Conservation (phyloP, 345 rosid species). For the Abelmoschus esculentus region DNA sequence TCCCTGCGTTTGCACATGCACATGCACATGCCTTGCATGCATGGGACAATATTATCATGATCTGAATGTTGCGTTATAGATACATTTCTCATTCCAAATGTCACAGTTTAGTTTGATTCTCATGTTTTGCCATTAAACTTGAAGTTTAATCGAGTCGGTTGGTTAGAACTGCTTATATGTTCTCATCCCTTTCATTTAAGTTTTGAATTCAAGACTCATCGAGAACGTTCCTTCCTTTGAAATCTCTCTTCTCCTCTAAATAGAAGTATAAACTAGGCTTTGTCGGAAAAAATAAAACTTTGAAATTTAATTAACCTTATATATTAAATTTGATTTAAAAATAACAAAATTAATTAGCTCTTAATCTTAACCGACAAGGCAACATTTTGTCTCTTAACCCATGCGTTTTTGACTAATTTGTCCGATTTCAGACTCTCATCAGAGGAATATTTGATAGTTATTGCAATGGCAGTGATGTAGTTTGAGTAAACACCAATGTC, state of each 20-base stretch:
- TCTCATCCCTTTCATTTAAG: too few relatives aligned
- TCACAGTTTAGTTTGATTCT: neutral
- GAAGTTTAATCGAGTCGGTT: too few relatives aligned
- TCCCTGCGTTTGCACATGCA: slow-evolving; percentile 14
- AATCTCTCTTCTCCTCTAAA: too few relatives aligned
- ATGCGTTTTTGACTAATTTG: slow-evolving; percentile 19
- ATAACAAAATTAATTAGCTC: neutral
- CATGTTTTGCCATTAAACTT: neutral
- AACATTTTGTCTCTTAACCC: slow-evolving; percentile 7
- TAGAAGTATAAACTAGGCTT: too few relatives aligned
- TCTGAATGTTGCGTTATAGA: neutral
- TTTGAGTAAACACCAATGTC: slow-evolving; percentile 20
- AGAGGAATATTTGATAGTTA: neutral
- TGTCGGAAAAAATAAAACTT: too few relatives aligned
- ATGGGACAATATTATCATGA: neutral
- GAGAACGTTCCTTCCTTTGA: too few relatives aligned
- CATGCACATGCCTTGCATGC: slow-evolving; percentile 16
- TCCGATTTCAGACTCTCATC: neutral
- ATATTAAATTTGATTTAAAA: neutral
- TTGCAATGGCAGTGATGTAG: slow-evolving; percentile 35
- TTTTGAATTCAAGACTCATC: too few relatives aligned
- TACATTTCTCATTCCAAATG: neutral
- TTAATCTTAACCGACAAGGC: slow-evolving; percentile 9
- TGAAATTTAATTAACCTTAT: neutral
- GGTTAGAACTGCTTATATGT: too few relatives aligned